phyloP scores from a whole-genome alignment of 2,329 filamentous ascomycete genomes.

The Dendryphion nanum region DNA sequence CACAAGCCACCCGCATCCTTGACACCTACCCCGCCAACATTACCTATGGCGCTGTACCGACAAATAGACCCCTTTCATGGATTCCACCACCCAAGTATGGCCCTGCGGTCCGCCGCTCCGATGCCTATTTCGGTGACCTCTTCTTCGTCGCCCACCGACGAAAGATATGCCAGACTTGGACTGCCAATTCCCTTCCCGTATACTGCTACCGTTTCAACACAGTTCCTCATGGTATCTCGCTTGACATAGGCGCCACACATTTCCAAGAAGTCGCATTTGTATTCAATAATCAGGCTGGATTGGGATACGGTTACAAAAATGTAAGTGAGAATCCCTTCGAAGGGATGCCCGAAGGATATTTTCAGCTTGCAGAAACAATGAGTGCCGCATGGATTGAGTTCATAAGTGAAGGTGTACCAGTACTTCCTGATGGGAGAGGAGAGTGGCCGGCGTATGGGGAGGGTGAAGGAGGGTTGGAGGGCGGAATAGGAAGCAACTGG shows the following conservation, averaged over 20 bases:
- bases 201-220: constrained; percentile 66
- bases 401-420: constrained; percentile 38
- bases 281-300: constrained; percentile 46
- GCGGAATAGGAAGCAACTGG: constrained; percentile 41
- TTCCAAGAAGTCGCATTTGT: constrained; percentile 54
- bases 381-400: constrained; percentile 47
- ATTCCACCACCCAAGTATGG: constrained; percentile 13
- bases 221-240: constrained; percentile 45
- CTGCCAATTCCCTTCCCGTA: constrained; percentile 47
- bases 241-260: constrained; percentile 50
- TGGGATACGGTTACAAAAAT: constrained; percentile 41
- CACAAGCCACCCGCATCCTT: constrained; percentile 20
- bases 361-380: constrained; percentile 45
- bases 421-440: constrained; percentile 17
- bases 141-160: constrained; percentile 57
- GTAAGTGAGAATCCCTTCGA: constrained; percentile 30
- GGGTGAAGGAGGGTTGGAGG: too few species aligned
- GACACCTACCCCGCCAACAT: constrained; percentile 16
- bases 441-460: constrained; percentile 43
- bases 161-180: constrained; percentile 53
- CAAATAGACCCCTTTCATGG: constrained; percentile 12
- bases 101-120: constrained; percentile 52
- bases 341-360: constrained; percentile 37
- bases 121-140: constrained; percentile 54
- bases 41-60: constrained; percentile 21